Evolutionary conservation across 192 early-diverging fungal species (phyloP).

Genomic region (Entophlyctis luteolus): DNA sequence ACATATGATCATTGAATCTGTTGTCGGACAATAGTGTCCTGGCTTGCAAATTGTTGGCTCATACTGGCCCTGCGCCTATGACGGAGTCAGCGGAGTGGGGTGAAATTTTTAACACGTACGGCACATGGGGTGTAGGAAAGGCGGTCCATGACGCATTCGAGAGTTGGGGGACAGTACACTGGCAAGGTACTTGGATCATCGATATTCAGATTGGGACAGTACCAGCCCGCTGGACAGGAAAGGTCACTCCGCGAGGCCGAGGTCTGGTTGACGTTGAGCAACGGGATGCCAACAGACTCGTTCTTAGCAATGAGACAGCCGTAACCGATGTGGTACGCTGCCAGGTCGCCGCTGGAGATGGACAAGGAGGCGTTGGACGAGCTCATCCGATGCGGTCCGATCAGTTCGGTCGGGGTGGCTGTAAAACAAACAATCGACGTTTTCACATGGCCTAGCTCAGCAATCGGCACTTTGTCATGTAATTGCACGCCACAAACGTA

Average conservation of each 20-base stretch:
- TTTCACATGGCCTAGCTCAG: too few relatives aligned
- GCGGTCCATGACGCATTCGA: background rate
- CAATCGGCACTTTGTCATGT: too few relatives aligned
- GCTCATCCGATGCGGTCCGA: too few relatives aligned
- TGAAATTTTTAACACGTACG: background rate
- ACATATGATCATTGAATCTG: slow-evolving; percentile 44
- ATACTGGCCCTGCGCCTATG: slow-evolving; percentile 25
- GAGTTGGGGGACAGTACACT: slow-evolving; percentile 22
- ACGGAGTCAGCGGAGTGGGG: background rate
- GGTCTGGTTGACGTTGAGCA: background rate
- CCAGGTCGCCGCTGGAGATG: too few relatives aligned
- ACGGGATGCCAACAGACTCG: background rate
- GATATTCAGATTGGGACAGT: slow-evolving; percentile 20
- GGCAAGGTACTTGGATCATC: slow-evolving; percentile 15
- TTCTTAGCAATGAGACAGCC: background rate
- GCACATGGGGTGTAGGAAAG: background rate
- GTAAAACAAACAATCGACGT: too few relatives aligned
- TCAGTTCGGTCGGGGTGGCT: too few relatives aligned
- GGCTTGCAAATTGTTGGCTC: slow-evolving; percentile 60
- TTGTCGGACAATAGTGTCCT: slow-evolving; percentile 55
- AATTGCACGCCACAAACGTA: too few relatives aligned
- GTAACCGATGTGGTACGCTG: background rate
- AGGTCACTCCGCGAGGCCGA: background rate
- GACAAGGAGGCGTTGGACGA: too few relatives aligned
- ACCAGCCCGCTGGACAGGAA: slow-evolving; percentile 11